Percentiles rank a stretch among this genome's conserved stretches.
phyloP scores from a whole-genome alignment of 2,329 filamentous ascomycete genomes.

The Fusarium drepaniforme region DNA sequence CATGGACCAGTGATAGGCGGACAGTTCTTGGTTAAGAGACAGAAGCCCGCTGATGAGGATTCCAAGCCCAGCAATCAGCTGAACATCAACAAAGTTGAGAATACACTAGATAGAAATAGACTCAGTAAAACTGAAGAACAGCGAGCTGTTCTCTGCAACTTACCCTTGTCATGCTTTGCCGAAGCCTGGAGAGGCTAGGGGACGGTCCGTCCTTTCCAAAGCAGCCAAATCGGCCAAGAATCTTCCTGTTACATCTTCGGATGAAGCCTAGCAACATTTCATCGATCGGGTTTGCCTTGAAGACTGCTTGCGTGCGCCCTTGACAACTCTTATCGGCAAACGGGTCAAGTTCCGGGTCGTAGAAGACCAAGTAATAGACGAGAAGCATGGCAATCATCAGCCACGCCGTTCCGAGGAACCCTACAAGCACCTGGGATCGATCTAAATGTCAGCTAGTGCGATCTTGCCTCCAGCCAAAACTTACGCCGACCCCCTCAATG shows the following conservation, averaged over 20 bases:
- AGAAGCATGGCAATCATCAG: not conserved
- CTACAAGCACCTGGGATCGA: slow-evolving; percentile 1
- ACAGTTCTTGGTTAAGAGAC: not conserved
- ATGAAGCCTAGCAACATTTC: not conserved
- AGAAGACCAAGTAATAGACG: slow-evolving; percentile 1
- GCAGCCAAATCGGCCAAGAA: not conserved
- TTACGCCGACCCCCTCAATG: slow-evolving; percentile 8
- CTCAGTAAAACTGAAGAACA: not conserved
- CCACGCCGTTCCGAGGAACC: slow-evolving; percentile 13
- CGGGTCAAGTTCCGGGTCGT: not conserved
- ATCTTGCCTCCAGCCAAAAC: not conserved
- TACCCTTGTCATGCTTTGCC: not conserved
- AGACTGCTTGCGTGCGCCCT: too few species aligned
- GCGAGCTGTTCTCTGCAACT: not conserved
- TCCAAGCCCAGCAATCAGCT: slow-evolving; percentile 13
- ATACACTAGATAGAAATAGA: not conserved
- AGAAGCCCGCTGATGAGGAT: slow-evolving; percentile 13
- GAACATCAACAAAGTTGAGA: slow-evolving; percentile 8
- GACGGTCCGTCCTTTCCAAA: not conserved
- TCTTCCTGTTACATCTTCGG: not conserved
- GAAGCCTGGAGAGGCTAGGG: not conserved
- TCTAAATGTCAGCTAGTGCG: not conserved
- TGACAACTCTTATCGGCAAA: not conserved
- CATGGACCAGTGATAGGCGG: slow-evolving; percentile 10
- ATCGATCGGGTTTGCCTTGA: slow-evolving; percentile 6